Percentiles rank a stretch among this genome's conserved stretches.
Evolutionary conservation across 345 rosid genomes (phyloP).

Genomic region (Nasturtium officinale): DNA sequence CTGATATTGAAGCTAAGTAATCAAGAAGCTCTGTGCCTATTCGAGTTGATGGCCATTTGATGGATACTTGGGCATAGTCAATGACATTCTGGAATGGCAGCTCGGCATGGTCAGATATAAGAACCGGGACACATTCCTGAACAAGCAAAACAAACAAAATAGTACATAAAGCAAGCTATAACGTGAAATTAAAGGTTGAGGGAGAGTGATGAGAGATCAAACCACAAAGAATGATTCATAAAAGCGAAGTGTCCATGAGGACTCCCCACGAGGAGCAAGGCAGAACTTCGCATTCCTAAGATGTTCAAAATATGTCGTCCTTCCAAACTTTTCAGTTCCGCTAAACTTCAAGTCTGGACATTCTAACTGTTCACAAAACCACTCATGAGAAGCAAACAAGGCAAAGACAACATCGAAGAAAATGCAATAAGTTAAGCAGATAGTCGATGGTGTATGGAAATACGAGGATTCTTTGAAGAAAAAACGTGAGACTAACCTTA

Average conservation of each 20-base stretch:
- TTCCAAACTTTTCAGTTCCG: slow-evolving; percentile 81
- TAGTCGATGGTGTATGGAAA: background rate
- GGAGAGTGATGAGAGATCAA: slow-evolving; percentile 28
- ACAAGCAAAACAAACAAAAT: slow-evolving; percentile 17
- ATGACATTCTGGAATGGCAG: slow-evolving; percentile 92
- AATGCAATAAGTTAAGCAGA: slow-evolving; percentile 7
- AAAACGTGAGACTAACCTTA: slow-evolving; percentile 53
- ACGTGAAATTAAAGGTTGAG: background rate
- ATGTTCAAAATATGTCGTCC: slow-evolving; percentile 85
- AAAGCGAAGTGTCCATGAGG: slow-evolving; percentile 98
- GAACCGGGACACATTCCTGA: slow-evolving; percentile 96
- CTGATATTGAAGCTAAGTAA: slow-evolving; percentile 82
- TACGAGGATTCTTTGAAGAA: background rate
- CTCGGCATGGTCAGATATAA: slow-evolving; percentile 86
- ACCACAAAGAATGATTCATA: slow-evolving; percentile 97
- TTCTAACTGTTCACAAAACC: slow-evolving; percentile 70
- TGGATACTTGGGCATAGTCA: slow-evolving; percentile 75
- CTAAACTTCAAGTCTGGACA: slow-evolving; percentile 92
- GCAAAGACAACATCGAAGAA: background rate
- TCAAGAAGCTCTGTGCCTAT: slow-evolving; percentile 78
- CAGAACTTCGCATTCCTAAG: slow-evolving; percentile 90
- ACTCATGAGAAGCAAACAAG: slow-evolving; percentile 1
- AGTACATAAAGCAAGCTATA: background rate
- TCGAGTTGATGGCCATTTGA: slow-evolving; percentile 91
- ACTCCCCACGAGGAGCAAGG: slow-evolving; percentile 96